Percentiles rank a stretch among this genome's conserved stretches.
phyloP scores from a whole-genome alignment of 2,329 filamentous ascomycete genomes.

The Graphiopsis chlorocephala region DNA sequence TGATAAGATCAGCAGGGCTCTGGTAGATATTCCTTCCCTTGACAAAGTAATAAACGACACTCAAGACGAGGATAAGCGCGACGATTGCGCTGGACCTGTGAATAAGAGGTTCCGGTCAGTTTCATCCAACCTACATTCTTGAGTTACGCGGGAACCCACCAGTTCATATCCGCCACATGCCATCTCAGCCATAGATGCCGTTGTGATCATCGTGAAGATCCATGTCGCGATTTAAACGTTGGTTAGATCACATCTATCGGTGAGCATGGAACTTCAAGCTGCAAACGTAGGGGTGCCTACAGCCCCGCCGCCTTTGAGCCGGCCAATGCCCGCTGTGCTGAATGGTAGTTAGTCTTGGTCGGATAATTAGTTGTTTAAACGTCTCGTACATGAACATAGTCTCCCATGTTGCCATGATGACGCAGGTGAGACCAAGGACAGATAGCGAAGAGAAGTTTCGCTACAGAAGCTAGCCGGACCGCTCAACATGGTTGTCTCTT shows the following conservation, averaged over 20 bases:
- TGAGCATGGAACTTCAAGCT: not conserved
- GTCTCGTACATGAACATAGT: not conserved
- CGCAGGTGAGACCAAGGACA: slow-evolving; percentile 28
- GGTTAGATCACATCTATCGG: not conserved
- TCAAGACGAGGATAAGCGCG: slow-evolving; percentile 17
- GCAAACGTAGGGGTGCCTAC: not conserved
- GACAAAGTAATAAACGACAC: slow-evolving; percentile 20
- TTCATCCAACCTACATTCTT: too few relatives aligned
- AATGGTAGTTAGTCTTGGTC: not conserved
- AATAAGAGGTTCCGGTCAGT: not conserved
- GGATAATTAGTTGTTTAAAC: too few relatives aligned
- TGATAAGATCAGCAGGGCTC: slow-evolving; percentile 16
- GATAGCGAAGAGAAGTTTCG: slow-evolving; percentile 28
- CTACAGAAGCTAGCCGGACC: not conserved
- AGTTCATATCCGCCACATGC: slow-evolving; percentile 28
- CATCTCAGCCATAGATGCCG: slow-evolving; percentile 31
- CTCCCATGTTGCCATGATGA: slow-evolving; percentile 32
- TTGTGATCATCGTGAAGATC: slow-evolving; percentile 27
- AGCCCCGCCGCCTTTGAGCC: not conserved
- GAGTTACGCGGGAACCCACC: slow-evolving; percentile 4
- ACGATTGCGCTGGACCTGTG: slow-evolving; percentile 21
- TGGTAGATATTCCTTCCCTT: slow-evolving; percentile 21
- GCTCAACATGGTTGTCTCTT: not conserved
- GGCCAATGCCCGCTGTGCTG: not conserved
- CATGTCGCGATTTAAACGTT: slow-evolving; percentile 27